Evolutionary conservation across 345 rosid species (phyloP).

Genomic region (Odontarrhena argentea): DNA sequence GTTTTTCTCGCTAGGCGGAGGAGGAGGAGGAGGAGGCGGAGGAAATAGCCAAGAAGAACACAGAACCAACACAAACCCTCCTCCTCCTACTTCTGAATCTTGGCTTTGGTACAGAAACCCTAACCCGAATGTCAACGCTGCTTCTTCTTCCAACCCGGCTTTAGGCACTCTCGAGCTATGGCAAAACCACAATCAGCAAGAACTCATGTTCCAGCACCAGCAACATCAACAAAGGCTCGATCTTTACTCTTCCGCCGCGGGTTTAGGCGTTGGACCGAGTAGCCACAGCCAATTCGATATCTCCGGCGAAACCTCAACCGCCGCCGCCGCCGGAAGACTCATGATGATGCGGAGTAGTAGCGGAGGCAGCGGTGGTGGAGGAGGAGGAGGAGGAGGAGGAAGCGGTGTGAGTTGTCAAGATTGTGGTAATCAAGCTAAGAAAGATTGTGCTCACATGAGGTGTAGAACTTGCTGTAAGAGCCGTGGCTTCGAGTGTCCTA

Average conservation of each 20-base stretch:
- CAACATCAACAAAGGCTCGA: slow-evolving; percentile 57
- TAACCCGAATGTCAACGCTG: slow-evolving; percentile 47
- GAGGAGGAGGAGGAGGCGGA: slow-evolving; percentile 45
- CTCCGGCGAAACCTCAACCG: slow-evolving; percentile 51
- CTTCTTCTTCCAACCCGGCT: slow-evolving; percentile 41
- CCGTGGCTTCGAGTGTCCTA: slow-evolving; percentile 74
- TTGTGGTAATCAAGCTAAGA: slow-evolving; percentile 92
- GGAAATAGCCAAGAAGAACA: slow-evolving; percentile 43
- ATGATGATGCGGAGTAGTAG: slow-evolving; percentile 50
- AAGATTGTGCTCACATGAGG: slow-evolving; percentile 72
- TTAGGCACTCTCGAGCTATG: slow-evolving; percentile 78
- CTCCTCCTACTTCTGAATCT: slow-evolving; percentile 47
- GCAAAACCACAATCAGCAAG: slow-evolving; percentile 63
- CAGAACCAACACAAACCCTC: slow-evolving; percentile 45
- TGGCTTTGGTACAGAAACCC: slow-evolving; percentile 68
- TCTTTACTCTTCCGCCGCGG: slow-evolving; percentile 61
- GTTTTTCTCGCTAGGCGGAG: slow-evolving; percentile 53
- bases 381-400: slow-evolving; percentile 24
- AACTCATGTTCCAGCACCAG: slow-evolving; percentile 46
- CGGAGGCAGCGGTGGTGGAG: slow-evolving; percentile 7
- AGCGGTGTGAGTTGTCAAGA: slow-evolving; percentile 70
- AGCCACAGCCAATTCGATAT: slow-evolving; percentile 40
- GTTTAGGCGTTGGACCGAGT: slow-evolving; percentile 77
- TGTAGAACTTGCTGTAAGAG: slow-evolving; percentile 91
- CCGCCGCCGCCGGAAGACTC: slow-evolving; percentile 31